These are phyloP conservation scores for Boeremia lycopersici DNA, from an alignment of 2,329 filamentous ascomycete species.

Conservation along the genomic window DNA sequence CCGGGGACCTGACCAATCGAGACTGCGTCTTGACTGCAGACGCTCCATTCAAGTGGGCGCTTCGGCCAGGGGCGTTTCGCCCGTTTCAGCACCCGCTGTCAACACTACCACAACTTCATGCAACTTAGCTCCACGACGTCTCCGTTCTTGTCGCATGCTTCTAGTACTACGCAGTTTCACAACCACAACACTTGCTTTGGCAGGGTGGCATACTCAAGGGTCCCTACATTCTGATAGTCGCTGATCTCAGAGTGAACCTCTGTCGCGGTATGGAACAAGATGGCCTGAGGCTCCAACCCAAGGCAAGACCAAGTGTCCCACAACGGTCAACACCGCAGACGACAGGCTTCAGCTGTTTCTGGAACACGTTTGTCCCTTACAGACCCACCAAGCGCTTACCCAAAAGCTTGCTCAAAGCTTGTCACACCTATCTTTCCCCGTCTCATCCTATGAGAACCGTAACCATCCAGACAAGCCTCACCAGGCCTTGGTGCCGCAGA, in stretches of 20 bases:
- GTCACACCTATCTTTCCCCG: slow-evolving; percentile 1
- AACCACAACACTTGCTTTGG: slow-evolving; percentile 1
- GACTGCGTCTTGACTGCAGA: not conserved
- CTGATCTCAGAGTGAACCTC: not conserved
- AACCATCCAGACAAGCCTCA: slow-evolving; percentile 1
- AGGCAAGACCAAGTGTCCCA: not conserved
- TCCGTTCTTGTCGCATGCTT: not conserved
- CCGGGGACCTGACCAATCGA: not conserved
- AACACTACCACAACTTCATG: not conserved
- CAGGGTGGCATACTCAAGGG: not conserved
- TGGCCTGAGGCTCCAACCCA: no score
- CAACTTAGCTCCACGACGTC: not conserved
- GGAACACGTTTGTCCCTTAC: not conserved
- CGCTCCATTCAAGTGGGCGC: not conserved
- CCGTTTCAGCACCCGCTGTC: slow-evolving; percentile 14
- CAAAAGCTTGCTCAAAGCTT: slow-evolving; percentile 12
- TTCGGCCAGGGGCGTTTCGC: slow-evolving; percentile 13
- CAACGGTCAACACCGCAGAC: not conserved
- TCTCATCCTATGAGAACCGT: not conserved
- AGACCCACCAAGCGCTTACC: slow-evolving; percentile 4
- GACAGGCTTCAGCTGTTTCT: not conserved
- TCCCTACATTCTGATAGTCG: no score
- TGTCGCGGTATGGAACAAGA: no score
- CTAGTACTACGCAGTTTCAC: not conserved
- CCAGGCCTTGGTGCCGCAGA: slow-evolving; percentile 10